These are phyloP conservation scores for Halophytophthora polymorphica DNA, from an alignment of 352 stramenopile genomes.

Conservation along the genomic window DNA sequence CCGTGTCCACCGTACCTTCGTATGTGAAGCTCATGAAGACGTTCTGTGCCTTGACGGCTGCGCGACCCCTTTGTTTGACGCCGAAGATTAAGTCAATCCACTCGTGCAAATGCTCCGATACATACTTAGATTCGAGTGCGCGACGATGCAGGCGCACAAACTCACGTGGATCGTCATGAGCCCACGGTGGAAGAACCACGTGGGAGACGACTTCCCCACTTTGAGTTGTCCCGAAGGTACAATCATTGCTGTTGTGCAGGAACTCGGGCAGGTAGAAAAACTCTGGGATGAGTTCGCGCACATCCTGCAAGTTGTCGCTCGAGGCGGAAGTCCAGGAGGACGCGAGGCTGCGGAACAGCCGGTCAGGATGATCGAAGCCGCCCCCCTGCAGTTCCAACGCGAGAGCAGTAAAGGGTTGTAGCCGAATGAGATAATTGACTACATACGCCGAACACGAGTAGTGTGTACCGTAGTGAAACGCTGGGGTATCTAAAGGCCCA, in stretches of 20 bases:
- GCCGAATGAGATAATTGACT: constrained; percentile 95
- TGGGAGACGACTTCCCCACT: constrained; percentile 89
- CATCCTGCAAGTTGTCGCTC: constrained; percentile 87
- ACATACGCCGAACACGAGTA: constrained; percentile 97
- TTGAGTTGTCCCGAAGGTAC: constrained; percentile 66
- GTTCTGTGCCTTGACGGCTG: constrained; percentile 93
- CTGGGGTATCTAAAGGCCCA: constrained; percentile 60
- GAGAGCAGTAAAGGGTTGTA: constrained; percentile 84
- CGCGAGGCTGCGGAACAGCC: constrained; percentile 95
- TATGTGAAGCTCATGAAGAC: constrained; percentile 88
- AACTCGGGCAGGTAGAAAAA: constrained; percentile 84
- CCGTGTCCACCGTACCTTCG: constrained; percentile 78
- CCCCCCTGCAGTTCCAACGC: constrained; percentile 67
- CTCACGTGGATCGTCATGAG: constrained; percentile 87
- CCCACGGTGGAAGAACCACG: constrained; percentile 93
- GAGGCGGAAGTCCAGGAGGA: constrained; percentile 93
- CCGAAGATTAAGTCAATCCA: constrained; percentile 99
- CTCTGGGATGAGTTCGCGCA: constrained; percentile 77
- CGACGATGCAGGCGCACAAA: constrained; percentile 95
- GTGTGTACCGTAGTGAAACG: constrained; percentile 97
- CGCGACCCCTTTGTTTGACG: constrained; percentile 91
- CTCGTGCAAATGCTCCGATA: constrained; percentile 94
- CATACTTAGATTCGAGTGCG: constrained; percentile 95
- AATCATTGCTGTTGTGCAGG: constrained; percentile 73
- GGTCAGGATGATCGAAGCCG: constrained; percentile 93